Percentiles rank a stretch among this genome's conserved stretches.
Evolutionary conservation across 306 rosid genomes (phyloP).

Genomic region (Cyamopsis tetragonoloba): DNA sequence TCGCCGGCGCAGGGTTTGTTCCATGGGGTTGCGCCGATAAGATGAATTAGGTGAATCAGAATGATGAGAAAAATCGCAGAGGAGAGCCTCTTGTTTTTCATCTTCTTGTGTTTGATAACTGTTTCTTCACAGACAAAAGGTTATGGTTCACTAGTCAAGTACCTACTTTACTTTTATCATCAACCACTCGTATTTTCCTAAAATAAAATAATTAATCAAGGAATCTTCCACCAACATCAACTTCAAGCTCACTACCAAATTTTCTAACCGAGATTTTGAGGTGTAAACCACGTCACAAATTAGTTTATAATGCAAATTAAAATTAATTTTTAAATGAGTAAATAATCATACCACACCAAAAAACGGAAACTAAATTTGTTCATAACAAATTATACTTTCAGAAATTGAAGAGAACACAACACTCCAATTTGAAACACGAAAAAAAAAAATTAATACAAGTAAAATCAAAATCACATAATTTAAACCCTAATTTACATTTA

Average conservation of each 20-base stretch:
- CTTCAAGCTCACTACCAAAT: background rate
- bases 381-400: too few relatives aligned
- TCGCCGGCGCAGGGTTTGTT: background rate
- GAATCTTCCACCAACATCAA: background rate
- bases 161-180: background rate
- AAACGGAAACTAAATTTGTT: too few relatives aligned
- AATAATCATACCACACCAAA: too few relatives aligned
- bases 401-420: too few relatives aligned
- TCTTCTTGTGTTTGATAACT: background rate
- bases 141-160: background rate
- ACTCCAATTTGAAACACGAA: too few relatives aligned
- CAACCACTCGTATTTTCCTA: background rate
- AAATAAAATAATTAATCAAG: background rate
- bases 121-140: background rate
- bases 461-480: too few relatives aligned
- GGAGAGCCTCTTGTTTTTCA: constrained; percentile 23
- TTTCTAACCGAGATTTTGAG: too few relatives aligned
- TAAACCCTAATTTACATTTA: too few relatives aligned
- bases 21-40: background rate
- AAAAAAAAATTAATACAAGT: too few relatives aligned
- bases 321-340: too few relatives aligned
- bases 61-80: background rate
- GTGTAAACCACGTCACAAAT: too few relatives aligned
- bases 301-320: too few relatives aligned
- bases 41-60: constrained; percentile 24